These are phyloP conservation scores for Jasminum sambac DNA, from an alignment of 257 asterid species.

Conservation along the genomic window DNA sequence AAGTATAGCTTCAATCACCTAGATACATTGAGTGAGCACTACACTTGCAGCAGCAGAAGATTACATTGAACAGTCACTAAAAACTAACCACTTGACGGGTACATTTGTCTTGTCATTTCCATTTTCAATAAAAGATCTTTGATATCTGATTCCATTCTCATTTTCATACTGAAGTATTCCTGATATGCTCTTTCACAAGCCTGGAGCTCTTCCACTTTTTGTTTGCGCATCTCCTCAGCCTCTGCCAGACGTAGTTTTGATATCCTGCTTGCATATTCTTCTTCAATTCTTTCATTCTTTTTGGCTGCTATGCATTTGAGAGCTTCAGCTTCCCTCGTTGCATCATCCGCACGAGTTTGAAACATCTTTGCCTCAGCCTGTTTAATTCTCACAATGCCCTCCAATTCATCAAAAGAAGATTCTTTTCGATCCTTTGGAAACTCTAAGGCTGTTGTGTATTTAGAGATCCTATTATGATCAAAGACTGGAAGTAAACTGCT, in stretches of 20 bases:
- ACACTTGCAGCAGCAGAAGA: slow-evolving; percentile 5
- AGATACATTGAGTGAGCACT: slow-evolving; percentile 12
- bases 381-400: slow-evolving; percentile 86
- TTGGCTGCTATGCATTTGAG: slow-evolving; percentile 62
- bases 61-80: background rate
- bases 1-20: slow-evolving; percentile 32
- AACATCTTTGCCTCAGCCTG: slow-evolving; percentile 94
- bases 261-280: slow-evolving; percentile 65
- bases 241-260: slow-evolving; percentile 66
- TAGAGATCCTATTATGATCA: slow-evolving; percentile 46
- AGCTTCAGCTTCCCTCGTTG: slow-evolving; percentile 84
- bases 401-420: slow-evolving; percentile 76
- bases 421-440: slow-evolving; percentile 45
- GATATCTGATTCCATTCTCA: slow-evolving; percentile 88
- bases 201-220: slow-evolving; percentile 80
- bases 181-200: slow-evolving; percentile 66
- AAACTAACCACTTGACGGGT: slow-evolving; percentile 35
- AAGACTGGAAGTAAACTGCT: slow-evolving; percentile 38
- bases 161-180: slow-evolving; percentile 79
- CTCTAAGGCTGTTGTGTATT: slow-evolving; percentile 38
- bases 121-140: slow-evolving; percentile 84
- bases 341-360: slow-evolving; percentile 87
- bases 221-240: slow-evolving; percentile 91
- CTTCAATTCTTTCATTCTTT: slow-evolving; percentile 74
- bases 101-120: slow-evolving; percentile 89